Conservation (phyloP, 441 rosid species). For the Gossypium lobatum region DNA sequence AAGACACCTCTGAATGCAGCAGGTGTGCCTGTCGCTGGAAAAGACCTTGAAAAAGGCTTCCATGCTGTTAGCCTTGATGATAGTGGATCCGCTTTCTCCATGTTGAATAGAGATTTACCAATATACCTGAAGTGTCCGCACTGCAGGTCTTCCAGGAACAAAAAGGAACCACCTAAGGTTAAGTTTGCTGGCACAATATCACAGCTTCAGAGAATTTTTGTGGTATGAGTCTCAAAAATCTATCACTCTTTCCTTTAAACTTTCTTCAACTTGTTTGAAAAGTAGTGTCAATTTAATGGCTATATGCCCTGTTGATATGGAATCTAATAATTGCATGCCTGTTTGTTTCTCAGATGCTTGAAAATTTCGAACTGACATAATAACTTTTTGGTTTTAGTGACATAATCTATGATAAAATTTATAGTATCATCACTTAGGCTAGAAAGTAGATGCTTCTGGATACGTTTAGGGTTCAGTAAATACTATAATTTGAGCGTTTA, state of each 20-base stretch:
- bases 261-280: slow-evolving; percentile 8
- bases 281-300: background rate
- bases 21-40: slow-evolving; percentile 24
- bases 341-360: background rate
- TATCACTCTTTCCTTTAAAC: background rate
- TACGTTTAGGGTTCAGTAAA: background rate
- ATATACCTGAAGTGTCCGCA: slow-evolving; percentile 64
- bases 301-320: background rate
- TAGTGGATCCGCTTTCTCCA: slow-evolving; percentile 42
- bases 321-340: background rate
- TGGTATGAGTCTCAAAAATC: slow-evolving; percentile 39
- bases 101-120: slow-evolving; percentile 69
- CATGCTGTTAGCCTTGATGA: slow-evolving; percentile 44
- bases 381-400: background rate
- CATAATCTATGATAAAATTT: background rate
- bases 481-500: background rate
- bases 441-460: background rate
- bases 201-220: slow-evolving; percentile 74
- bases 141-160: slow-evolving; percentile 44
- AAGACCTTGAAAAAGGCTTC: slow-evolving; percentile 32
- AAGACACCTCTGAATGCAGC: slow-evolving; percentile 24
- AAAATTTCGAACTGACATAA: background rate
- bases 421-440: background rate
- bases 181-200: slow-evolving; percentile 68
- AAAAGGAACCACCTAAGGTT: slow-evolving; percentile 36